These are phyloP conservation scores for Xylariaceae sp. DNA, from an alignment of 2,329 filamentous ascomycete species.

Conservation along the genomic window DNA sequence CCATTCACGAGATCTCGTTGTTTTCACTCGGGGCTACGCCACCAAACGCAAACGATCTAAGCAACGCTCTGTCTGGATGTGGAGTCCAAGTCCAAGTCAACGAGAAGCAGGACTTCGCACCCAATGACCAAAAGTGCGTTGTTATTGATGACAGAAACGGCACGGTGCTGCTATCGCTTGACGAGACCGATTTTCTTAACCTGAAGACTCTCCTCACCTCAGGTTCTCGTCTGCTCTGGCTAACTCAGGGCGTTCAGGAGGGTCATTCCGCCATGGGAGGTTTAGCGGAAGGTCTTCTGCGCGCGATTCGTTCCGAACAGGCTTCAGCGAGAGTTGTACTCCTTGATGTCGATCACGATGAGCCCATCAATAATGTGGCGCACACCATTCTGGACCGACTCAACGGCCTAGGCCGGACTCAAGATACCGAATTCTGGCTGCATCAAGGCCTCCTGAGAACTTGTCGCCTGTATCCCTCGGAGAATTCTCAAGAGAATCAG, in stretches of 20 bases:
- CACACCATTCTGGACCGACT: conserved; percentile 13
- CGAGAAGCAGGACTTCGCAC: conserved; percentile 9
- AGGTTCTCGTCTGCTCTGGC: conserved; percentile 16
- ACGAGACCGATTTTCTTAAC: conserved; percentile 9
- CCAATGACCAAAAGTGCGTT: conserved; percentile 8
- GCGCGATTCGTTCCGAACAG: conserved; percentile 23
- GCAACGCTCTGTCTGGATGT: conserved; percentile 3
- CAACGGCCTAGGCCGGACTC: conserved; percentile 13
- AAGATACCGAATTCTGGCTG: conserved; percentile 26
- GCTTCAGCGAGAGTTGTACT: conserved; percentile 17
- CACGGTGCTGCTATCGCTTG: conserved; percentile 13
- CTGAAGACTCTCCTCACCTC: conserved; percentile 19
- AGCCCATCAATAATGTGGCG: conserved; percentile 10
- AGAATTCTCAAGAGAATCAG: neutral
- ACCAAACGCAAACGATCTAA: conserved; percentile 1
- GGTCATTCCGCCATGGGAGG: conserved; percentile 16
- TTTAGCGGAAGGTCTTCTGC: conserved; percentile 23
- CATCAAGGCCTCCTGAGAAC: conserved; percentile 20
- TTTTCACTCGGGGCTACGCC: conserved; percentile 3
- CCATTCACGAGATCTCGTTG: conserved; percentile 2
- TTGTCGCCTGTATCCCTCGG: conserved; percentile 15
- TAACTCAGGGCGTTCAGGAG: conserved; percentile 22
- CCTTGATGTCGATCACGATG: conserved; percentile 19
- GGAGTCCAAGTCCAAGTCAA: conserved; percentile 5
- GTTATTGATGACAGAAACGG: conserved; percentile 22